Evolutionary conservation across 2,329 filamentous ascomycete species (phyloP).

Genomic region (Paecilomyces dactylethromorphus): DNA sequence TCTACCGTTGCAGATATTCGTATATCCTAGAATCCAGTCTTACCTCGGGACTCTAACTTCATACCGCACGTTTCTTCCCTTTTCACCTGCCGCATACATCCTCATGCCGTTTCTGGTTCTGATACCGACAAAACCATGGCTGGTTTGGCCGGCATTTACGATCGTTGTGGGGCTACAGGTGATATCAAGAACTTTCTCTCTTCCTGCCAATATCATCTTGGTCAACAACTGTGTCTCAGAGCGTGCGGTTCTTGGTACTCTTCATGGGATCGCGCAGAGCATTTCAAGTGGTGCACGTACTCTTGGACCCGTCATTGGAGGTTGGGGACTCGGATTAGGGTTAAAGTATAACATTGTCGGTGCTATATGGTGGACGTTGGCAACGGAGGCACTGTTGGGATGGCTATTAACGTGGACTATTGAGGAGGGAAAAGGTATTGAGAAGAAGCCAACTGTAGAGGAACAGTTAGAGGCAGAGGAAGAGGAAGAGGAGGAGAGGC

Average conservation of each 20-base stretch:
- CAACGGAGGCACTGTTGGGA: constrained; percentile 49
- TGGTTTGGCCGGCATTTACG: constrained; percentile 60
- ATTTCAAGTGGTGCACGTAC: constrained; percentile 49
- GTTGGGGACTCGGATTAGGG: constrained; percentile 49
- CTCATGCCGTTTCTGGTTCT: constrained; percentile 65
- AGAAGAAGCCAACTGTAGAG: constrained; percentile 29
- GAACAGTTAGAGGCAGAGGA: too few relatives aligned
- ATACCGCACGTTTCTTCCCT: constrained; percentile 61
- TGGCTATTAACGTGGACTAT: constrained; percentile 55
- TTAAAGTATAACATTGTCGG: constrained; percentile 50
- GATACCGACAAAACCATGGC: constrained; percentile 49
- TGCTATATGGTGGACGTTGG: constrained; percentile 52
- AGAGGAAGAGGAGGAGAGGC: constrained; percentile 8
- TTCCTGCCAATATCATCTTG: constrained; percentile 54
- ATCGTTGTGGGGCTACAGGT: constrained; percentile 63
- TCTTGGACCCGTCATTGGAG: constrained; percentile 49
- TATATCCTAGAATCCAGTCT: constrained; percentile 63
- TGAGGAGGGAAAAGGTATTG: constrained; percentile 59
- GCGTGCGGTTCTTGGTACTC: constrained; percentile 49
- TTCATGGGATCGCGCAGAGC: constrained; percentile 55
- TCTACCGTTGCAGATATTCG: constrained; percentile 63
- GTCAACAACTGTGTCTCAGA: constrained; percentile 57
- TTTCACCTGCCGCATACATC: constrained; percentile 65
- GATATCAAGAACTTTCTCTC: constrained; percentile 62
- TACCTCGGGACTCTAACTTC: constrained; percentile 62